phyloP scores from a whole-genome alignment of 352 stramenopile species.

The Globisporangium nodosum region DNA sequence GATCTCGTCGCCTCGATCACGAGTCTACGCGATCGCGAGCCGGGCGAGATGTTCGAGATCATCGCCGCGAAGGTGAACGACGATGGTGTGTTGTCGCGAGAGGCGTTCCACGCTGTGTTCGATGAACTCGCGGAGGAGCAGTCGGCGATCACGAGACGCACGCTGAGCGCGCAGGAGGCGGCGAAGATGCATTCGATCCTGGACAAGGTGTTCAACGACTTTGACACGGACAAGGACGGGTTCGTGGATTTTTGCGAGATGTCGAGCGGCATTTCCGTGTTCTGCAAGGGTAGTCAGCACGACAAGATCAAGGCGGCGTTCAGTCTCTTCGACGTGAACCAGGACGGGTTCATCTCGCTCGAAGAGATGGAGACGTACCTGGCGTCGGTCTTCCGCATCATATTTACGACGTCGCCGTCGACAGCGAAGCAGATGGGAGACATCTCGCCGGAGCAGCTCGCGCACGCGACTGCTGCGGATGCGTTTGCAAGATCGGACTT shows the following conservation, averaged over 20 bases:
- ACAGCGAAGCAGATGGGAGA: conserved; percentile 29
- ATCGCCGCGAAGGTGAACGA: conserved; percentile 79
- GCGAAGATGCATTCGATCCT: conserved; percentile 45
- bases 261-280: conserved; percentile 74
- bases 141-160: conserved; percentile 15
- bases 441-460: conserved; percentile 70
- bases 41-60: conserved; percentile 78
- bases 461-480: conserved; percentile 56
- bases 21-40: conserved; percentile 38
- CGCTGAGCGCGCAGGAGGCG: conserved; percentile 23
- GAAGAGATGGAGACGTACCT: conserved; percentile 88
- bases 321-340: conserved; percentile 84
- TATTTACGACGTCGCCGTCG: conserved; percentile 65
- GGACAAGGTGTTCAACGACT: conserved; percentile 64
- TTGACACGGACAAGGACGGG: conserved; percentile 71
- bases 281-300: conserved; percentile 70
- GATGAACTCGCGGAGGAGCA: conserved; percentile 48
- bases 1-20: conserved; percentile 57
- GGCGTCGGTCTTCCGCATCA: conserved; percentile 74
- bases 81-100: conserved; percentile 65
- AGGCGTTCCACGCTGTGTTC: conserved; percentile 67
- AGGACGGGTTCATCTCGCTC: conserved; percentile 76
- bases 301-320: conserved; percentile 84
- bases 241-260: conserved; percentile 86
- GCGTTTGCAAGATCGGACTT: conserved; percentile 55